phyloP scores from a whole-genome alignment of 495 filamentous ascomycete genomes.

The Aspergillus coremiiformis region DNA sequence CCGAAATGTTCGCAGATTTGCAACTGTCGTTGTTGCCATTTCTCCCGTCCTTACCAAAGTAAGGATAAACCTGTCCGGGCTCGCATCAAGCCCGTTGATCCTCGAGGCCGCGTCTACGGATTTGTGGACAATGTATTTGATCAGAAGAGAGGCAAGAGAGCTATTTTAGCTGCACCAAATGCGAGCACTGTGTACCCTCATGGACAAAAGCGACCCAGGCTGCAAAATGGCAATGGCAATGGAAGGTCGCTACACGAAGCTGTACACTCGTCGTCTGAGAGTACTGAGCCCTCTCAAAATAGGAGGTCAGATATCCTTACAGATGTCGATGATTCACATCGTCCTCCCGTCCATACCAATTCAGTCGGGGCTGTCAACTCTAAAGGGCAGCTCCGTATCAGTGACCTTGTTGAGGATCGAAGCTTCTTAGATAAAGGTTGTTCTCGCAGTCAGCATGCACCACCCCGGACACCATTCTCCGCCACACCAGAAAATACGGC shows the following conservation, averaged over 20 bases:
- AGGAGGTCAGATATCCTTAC: neutral
- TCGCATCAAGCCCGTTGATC: constrained; percentile 14
- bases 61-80: constrained; percentile 13
- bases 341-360: neutral
- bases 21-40: constrained; percentile 19
- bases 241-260: neutral
- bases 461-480: neutral
- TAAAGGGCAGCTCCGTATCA: constrained; percentile 12
- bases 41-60: constrained; percentile 13
- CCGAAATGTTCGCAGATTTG: constrained; percentile 16
- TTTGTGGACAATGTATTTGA: constrained; percentile 21
- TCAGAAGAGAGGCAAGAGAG: constrained; percentile 15
- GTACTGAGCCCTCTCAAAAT: neutral
- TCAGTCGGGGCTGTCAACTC: neutral
- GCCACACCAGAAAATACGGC: neutral
- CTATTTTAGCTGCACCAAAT: constrained; percentile 1
- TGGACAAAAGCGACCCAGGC: constrained; percentile 7
- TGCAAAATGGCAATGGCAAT: neutral
- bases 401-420: constrained; percentile 10
- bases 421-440: neutral
- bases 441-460: neutral
- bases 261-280: neutral
- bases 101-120: constrained; percentile 13
- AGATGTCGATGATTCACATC: neutral
- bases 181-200: neutral